These are phyloP conservation scores for Ampelocalamus luodianensis DNA, from an alignment of 176 grass and related monocot species.

Conservation along the genomic window DNA sequence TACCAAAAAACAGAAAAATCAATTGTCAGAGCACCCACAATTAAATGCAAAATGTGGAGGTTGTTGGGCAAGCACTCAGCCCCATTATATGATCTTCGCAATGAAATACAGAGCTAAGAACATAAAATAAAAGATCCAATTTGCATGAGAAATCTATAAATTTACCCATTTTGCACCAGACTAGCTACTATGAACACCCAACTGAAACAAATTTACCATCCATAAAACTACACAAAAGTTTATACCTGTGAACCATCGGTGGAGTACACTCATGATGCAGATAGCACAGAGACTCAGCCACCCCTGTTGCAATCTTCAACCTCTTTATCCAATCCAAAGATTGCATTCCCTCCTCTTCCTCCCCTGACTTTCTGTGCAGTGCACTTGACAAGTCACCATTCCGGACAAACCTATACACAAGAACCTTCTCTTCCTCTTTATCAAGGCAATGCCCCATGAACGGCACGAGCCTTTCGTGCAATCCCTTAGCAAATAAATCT, in stretches of 20 bases:
- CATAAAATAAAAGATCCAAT: constrained; percentile 5
- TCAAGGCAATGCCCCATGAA: constrained; percentile 85
- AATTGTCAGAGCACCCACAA: constrained; percentile 30
- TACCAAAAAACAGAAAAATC: constrained; percentile 29
- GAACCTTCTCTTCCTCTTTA: constrained; percentile 73
- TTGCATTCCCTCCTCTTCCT: constrained; percentile 84
- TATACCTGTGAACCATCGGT: constrained; percentile 95
- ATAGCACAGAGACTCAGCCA: constrained; percentile 91
- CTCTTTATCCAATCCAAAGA: constrained; percentile 99
- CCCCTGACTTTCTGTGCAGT: constrained; percentile 69
- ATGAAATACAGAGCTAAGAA: background rate
- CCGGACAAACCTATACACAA: constrained; percentile 84
- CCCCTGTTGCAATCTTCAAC: constrained; percentile 93
- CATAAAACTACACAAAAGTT: constrained; percentile 28
- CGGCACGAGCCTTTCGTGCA: constrained; percentile 70
- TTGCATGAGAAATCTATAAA: background rate
- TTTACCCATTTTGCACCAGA: background rate
- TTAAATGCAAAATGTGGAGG: constrained; percentile 25
- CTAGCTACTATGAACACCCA: background rate
- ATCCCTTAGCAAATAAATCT: constrained; percentile 79
- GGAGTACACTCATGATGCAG: constrained; percentile 90
- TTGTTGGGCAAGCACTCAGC: constrained; percentile 19
- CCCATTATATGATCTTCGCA: constrained; percentile 2
- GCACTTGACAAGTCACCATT: constrained; percentile 74
- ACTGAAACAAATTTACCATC: constrained; percentile 29